Base-by-base conservation (phyloP, 1,284 basidiomycete species). In the Leccinum laetum region DNA sequence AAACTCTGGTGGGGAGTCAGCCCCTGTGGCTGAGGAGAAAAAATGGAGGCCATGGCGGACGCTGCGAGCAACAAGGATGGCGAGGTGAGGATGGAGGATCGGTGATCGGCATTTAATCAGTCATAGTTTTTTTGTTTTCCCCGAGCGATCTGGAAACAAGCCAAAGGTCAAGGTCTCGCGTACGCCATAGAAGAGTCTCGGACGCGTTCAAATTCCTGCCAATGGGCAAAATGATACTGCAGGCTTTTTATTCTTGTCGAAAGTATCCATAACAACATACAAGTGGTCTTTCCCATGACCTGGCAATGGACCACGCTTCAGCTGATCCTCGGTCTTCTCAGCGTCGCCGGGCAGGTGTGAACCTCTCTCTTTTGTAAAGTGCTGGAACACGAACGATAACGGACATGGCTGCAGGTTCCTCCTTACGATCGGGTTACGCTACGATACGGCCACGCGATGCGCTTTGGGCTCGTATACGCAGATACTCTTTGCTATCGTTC, bases 1-100 rank as follows among this genome's bases (percentile, higher is more conserved):
- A 18, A 64, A 64, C 46, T 65, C 69, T 29, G 72, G 68, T 26
- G 37, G 59, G 18, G 67, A 70, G 53, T 61, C 63, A n/a, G 39
- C 58, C 1, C 44, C 60, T 39, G 59, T 39, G 60, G n/a, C 37
- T 10, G 67, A 69, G 39, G 72, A 71, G 21, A 72, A 67, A 21
- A 75, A 65, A 44, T 61, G 58, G 65, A 62, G 1, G 52, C 39
- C 7, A 63, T 32, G 52, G 32, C 35, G 26, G 63, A 70, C 37
- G 46, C 16, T 7, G 53, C 37, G 57, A 70, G 63, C 58, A 64
- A 63, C 37, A 39, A 67, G 62, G 82, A 83, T 61, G 71, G 65
- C 16, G 82, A 84, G 52, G 87, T 84, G 57, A 85, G 81, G 76
- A 88, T 87, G 87, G 86, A 85, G 67, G 78, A 79, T 4, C 72